Conservation (phyloP, 176 grass and related monocot species). For the Eragrostis nindensis region DNA sequence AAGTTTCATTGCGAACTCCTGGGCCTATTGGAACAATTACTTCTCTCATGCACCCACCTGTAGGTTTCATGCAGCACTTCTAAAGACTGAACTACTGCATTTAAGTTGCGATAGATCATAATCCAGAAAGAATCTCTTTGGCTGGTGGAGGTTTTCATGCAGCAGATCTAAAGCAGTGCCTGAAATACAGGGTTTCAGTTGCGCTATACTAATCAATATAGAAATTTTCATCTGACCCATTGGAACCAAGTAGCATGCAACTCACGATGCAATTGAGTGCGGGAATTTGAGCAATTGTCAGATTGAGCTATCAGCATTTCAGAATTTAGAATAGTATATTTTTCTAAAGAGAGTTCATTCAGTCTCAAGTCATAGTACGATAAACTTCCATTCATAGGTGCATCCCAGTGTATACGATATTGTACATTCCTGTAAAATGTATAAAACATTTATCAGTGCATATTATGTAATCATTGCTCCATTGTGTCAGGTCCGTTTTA, state of each 20-base stretch:
- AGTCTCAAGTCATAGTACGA: not conserved
- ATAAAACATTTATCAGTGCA: not conserved
- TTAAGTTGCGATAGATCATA: not conserved
- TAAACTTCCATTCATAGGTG: not conserved
- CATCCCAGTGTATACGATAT: not conserved
- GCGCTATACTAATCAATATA: not conserved
- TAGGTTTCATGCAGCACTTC: too few species aligned
- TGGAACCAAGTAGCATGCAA: not conserved
- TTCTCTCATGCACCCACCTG: too few species aligned
- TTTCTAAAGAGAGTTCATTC: not conserved
- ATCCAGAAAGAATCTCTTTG: not conserved
- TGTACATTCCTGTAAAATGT: not conserved
- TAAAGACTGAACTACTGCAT: not conserved
- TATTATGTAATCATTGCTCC: not conserved
- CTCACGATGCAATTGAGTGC: not conserved
- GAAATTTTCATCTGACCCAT: conserved; percentile 26
- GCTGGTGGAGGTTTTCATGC: not conserved
- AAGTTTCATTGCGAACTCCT: too few species aligned
- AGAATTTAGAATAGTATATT: conserved; percentile 24
- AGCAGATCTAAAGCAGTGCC: not conserved
- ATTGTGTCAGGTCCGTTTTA: not conserved
- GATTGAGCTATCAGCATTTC: not conserved
- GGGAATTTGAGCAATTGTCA: not conserved
- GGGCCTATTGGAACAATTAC: too few species aligned
- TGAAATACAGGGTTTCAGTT: not conserved